Evolutionary conservation across 2,329 filamentous ascomycete genomes (phyloP).

Genomic region (Eutypa lata): DNA sequence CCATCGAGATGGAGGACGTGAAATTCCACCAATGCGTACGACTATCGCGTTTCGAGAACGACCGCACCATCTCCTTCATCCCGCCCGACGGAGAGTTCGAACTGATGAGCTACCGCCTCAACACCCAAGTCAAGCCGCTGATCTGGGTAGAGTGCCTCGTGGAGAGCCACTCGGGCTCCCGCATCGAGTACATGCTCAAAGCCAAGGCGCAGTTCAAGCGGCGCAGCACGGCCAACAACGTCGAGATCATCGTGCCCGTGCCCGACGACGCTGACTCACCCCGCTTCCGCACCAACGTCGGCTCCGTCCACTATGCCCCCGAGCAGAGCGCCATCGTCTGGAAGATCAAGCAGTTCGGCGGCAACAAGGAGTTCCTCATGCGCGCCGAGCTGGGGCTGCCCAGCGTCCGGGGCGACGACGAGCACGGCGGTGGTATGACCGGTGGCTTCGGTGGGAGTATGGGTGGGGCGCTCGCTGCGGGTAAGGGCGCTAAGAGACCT

Average conservation of each 20-base stretch:
- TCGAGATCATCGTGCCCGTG: conserved; percentile 95
- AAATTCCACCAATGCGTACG: conserved; percentile 99
- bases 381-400: conserved; percentile 91
- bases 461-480: conserved; percentile 74
- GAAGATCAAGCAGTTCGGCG: conserved; percentile 99
- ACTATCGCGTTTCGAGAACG: conserved; percentile 94
- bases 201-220: conserved; percentile 97
- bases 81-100: conserved; percentile 98
- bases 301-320: conserved; percentile 93
- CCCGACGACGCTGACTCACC: conserved; percentile 96
- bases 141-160: conserved; percentile 99
- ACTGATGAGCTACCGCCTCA: conserved; percentile 97
- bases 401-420: conserved; percentile 91
- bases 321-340: conserved; percentile 97
- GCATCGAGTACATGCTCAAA: conserved; percentile 99
- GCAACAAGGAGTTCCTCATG: conserved; percentile 98
- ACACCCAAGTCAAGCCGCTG: conserved; percentile 96
- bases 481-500: conserved; percentile 85
- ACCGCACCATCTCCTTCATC: conserved; percentile 97
- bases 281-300: conserved; percentile 95
- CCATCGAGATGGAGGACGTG: conserved; percentile 99
- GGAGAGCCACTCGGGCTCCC: conserved; percentile 89
- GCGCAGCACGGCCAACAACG: conserved; percentile 95
- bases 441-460: conserved; percentile 95
- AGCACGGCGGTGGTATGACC: conserved; percentile 95